These are phyloP conservation scores for Agaricales sp. DNA, from an alignment of 1,284 basidiomycete species.

Conservation along the genomic window DNA sequence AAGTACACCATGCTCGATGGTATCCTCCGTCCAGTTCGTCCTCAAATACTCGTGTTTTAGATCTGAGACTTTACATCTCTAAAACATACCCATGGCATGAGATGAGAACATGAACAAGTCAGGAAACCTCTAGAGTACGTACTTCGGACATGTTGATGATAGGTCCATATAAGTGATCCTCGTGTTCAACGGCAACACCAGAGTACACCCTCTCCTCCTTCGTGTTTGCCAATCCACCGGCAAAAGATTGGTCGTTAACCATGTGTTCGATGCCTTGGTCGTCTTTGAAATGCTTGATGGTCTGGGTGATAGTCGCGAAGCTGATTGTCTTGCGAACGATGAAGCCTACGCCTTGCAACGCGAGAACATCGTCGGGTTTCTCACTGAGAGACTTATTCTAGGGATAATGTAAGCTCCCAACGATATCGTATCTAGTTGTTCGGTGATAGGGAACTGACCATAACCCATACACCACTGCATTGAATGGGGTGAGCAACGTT, in stretches of 20 bases:
- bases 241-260: slow-evolving; percentile 49
- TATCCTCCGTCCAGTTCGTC: slow-evolving; percentile 44
- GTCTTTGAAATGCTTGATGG: slow-evolving; percentile 50
- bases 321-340: slow-evolving; percentile 44
- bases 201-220: slow-evolving; percentile 33
- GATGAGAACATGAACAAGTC: background rate
- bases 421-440: too few relatives aligned
- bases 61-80: slow-evolving; percentile 34
- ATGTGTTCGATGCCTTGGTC: slow-evolving; percentile 46
- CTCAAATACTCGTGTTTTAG: slow-evolving; percentile 41
- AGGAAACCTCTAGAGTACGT: too few relatives aligned
- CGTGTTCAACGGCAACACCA: background rate
- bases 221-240: slow-evolving; percentile 46
- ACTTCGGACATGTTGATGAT: background rate
- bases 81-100: slow-evolving; percentile 32
- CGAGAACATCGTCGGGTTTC: slow-evolving; percentile 38
- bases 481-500: background rate
- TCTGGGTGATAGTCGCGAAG: slow-evolving; percentile 40
- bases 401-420: too few relatives aligned
- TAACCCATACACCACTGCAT: slow-evolving; percentile 25
- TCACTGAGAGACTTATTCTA: slow-evolving; percentile 50
- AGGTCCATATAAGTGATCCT: background rate
- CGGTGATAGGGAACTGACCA: too few relatives aligned
- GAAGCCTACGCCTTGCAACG: slow-evolving; percentile 54
- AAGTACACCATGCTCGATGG: slow-evolving; percentile 38